Evolutionary conservation across 768 basidiomycete genomes (phyloP), one percentile per base, ranked within the genome.

Genomic region (Suillus cothurnatus): DNA sequence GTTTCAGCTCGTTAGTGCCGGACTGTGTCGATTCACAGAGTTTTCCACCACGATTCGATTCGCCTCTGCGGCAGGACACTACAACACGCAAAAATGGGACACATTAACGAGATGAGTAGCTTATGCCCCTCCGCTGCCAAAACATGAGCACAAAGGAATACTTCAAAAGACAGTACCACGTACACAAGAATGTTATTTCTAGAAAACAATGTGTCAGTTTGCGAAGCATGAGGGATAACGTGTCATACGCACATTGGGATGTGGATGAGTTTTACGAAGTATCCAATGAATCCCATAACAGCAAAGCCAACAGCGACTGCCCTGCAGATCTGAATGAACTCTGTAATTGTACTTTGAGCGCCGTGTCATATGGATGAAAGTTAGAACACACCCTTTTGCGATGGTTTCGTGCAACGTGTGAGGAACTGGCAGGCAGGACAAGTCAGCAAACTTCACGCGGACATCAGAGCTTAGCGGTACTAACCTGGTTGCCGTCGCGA

Each of bases 281-380:
- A 99, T 19, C 97, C 97, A 77, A 99, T 95, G 85, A 98, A 97
- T 19, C 97, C 97, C 96, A 99, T 99, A 70, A 99, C 93, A 60
- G 91, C 94, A 74, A 99, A 99, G 17, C 97, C 97, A 67, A 99
- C 90, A 2, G 95, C 95, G 62, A 99, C 95, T 39, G 97, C 97
- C 76, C 89, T 91, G 82, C 91, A 99, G 69, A 99, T 96, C 76
- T 97, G 94, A 49, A 87, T 70, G 79, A 96, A 99, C 77, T 99
- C 97, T 99, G 77, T 23, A 67, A 38, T 59, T 26, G 36, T 63
- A 19, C 4, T 14, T 53, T 68, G 55, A 72, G 32, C 38, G 36
- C 41, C 6, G 36, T 62, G 45, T 41, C 12, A n/a, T 47, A 11
- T 12, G 8, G 2, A 11, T 21, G 50, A 60, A 15, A 62, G 41